Base-by-base conservation (phyloP, 768 basidiomycete genomes). In the Suillus decipiens region DNA sequence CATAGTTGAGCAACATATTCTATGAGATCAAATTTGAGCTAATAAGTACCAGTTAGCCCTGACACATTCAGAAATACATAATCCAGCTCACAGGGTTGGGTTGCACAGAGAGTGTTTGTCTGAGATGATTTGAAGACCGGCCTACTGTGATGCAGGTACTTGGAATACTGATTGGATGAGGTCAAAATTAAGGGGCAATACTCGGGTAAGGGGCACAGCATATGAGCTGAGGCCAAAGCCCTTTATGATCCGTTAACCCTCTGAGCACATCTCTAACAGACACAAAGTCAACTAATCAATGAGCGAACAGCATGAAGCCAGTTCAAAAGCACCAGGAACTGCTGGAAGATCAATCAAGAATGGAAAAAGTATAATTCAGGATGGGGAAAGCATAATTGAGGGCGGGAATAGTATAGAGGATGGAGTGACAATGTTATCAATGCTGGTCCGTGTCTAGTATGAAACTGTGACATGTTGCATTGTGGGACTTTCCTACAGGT, bases 401-500 rank as follows among this genome's bases (percentile, higher is more conserved):
- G 45, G 22, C 22, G 22, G 22, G 45, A 14, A 48, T 1, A 48
- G 47, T 1, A 48, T 48, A 48, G 7, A 48, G 47, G 22, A 48
- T 1, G n/a, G n/a, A n/a, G n/a, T n/a, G n/a, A 0, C 5, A 48
- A 6, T 48, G 12, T 48, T 48, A 5, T n/a, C n/a, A n/a, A n/a
- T n/a, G n/a, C n/a, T n/a, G n/a, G n/a, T n/a, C n/a, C n/a, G n/a
- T n/a, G n/a, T n/a, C n/a, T n/a, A n/a, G n/a, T n/a, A n/a, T n/a
- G n/a, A n/a, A n/a, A n/a, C n/a, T n/a, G n/a, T n/a, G n/a, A n/a
- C n/a, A n/a, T n/a, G n/a, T n/a, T n/a, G n/a, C n/a, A 24, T 48
- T 48, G 47, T 48, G 47, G 47, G 47, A 48, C 47, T 48, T 48
- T 48, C 47, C 47, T 22, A 48, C 47, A 24, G 7, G 22, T 48